These are phyloP conservation scores for Paramecium sexaurelia DNA, from an alignment of 73 alveolate genomes.

Conservation along the genomic window DNA sequence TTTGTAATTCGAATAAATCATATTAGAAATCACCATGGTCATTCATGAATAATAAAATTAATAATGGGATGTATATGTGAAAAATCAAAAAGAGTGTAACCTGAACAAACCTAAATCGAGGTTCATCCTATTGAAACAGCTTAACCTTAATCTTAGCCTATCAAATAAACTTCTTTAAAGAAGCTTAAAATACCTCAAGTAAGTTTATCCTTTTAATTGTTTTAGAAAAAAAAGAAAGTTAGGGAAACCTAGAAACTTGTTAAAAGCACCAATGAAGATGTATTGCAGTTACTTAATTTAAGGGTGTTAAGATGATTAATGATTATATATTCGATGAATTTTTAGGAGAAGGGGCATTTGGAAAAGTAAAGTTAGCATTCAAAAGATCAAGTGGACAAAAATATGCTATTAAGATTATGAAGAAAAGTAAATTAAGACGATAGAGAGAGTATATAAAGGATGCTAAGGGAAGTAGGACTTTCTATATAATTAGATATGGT, in stretches of 20 bases:
- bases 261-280: neutral
- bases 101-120: neutral
- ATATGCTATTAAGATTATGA: conserved; percentile 61
- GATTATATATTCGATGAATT: conserved; percentile 58
- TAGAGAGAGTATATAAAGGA: conserved; percentile 70
- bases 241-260: neutral
- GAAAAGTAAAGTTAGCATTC: conserved; percentile 66
- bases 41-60: neutral
- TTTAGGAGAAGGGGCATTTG: conserved; percentile 69
- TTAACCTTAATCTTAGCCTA: neutral
- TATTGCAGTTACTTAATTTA: neutral
- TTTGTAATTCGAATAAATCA: conserved; percentile 66
- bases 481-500: conserved; percentile 68
- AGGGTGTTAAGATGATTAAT: conserved; percentile 67
- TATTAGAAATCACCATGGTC: neutral
- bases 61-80: conserved; percentile 24
- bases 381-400: conserved; percentile 6
- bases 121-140: neutral
- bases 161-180: neutral
- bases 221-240: neutral
- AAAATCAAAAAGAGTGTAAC: neutral
- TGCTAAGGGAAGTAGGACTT: conserved; percentile 80
- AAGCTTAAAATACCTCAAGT: conserved; percentile 11
- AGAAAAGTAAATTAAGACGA: conserved; percentile 49
- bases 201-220: neutral